Evolutionary conservation across 768 basidiomycete species (phyloP).

Genomic region (Lactarius vividus): DNA sequence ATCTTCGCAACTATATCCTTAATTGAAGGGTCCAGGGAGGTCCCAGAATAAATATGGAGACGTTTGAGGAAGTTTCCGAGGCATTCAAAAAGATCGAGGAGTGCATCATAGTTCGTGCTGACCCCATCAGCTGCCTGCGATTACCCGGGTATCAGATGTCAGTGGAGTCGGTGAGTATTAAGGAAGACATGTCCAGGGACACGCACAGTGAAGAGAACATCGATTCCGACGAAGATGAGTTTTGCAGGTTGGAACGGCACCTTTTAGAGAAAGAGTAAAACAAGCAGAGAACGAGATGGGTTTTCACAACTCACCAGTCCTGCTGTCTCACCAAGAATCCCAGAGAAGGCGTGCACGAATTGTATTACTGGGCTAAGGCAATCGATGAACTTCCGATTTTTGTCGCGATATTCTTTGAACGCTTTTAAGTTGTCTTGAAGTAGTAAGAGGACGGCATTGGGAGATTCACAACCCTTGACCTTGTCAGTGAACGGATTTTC

Average conservation of each 20-base stretch:
- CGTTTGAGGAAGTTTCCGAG: slow-evolving; percentile 11
- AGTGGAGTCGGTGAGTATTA: not conserved
- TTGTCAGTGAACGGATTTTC: too few species aligned
- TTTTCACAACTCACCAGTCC: not conserved
- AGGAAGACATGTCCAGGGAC: not conserved
- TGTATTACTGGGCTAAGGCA: too few species aligned
- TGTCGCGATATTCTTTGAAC: too few species aligned
- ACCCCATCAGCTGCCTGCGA: not conserved
- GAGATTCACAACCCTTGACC: too few species aligned
- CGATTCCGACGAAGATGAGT: not conserved
- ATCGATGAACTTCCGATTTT: too few species aligned
- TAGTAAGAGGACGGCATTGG: too few species aligned
- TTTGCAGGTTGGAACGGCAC: not conserved
- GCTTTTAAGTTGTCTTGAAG: too few species aligned
- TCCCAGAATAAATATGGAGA: not conserved
- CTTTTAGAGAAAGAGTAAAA: not conserved
- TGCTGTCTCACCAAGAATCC: too few species aligned
- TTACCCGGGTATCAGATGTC: not conserved
- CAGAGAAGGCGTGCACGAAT: too few species aligned
- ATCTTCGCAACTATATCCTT: not conserved
- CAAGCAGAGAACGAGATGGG: not conserved
- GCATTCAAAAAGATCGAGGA: slow-evolving; percentile 6
- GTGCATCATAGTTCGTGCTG: not conserved
- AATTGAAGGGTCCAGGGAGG: not conserved
- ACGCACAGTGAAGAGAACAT: not conserved